Percentiles rank a stretch among this genome's conserved stretches.
These are phyloP conservation scores for Acacia confusa DNA, from an alignment of 306 rosid genomes.

Conservation along the genomic window DNA sequence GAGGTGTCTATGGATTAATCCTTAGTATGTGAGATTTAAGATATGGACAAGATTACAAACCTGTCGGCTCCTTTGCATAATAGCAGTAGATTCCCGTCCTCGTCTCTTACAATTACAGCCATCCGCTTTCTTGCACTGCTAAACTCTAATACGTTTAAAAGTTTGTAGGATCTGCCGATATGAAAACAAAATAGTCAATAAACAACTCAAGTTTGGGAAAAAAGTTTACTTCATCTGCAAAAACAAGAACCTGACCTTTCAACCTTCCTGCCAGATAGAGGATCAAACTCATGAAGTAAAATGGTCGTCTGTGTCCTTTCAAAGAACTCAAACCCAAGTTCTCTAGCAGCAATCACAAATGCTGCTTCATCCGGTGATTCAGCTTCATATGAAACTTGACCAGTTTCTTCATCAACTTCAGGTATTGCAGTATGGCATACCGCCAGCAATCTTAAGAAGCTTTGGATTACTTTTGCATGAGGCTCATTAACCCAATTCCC, in stretches of 20 bases:
- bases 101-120: constrained; percentile 81
- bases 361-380: constrained; percentile 99
- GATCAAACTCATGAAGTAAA: constrained; percentile 65
- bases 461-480: constrained; percentile 61
- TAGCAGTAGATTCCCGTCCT: constrained; percentile 67
- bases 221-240: constrained; percentile 11
- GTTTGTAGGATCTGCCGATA: constrained; percentile 66
- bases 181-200: constrained; percentile 27
- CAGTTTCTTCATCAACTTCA: constrained; percentile 80
- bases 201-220: constrained; percentile 7
- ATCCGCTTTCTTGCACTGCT: constrained; percentile 93
- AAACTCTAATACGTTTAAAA: constrained; percentile 77
- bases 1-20: not conserved
- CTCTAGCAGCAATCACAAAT: constrained; percentile 95
- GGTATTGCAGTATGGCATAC: constrained; percentile 95
- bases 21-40: not conserved
- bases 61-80: constrained; percentile 98
- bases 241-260: constrained; percentile 56
- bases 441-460: constrained; percentile 69
- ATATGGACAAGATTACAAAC: constrained; percentile 48
- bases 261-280: constrained; percentile 38
- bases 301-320: constrained; percentile 73
- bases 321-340: constrained; percentile 88
- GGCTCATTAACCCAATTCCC: constrained; percentile 82
- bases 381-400: constrained; percentile 85